Evolutionary conservation across 169 alveolate genomes (phyloP).

Genomic region (Plasmodium falciparum): DNA sequence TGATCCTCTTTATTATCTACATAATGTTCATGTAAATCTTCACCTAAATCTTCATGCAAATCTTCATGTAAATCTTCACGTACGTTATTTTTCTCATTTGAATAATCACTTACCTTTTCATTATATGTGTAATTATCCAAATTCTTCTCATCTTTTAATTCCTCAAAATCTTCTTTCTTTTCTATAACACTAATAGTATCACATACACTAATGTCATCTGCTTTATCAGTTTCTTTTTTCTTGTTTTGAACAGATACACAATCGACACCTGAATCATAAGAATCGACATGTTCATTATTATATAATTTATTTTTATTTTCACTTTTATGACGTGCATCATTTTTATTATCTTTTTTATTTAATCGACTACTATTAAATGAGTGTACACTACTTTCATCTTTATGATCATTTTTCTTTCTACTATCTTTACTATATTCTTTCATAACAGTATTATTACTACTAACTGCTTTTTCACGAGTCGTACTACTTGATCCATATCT

Average conservation of each 20-base stretch:
- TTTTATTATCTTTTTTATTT: conserved; percentile 10
- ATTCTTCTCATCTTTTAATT: not conserved
- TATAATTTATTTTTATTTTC: not conserved
- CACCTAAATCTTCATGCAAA: no score
- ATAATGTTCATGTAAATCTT: no score
- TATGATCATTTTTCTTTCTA: conserved; percentile 27
- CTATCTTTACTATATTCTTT: conserved; percentile 4
- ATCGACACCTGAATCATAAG: not conserved
- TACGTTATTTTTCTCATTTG: no score
- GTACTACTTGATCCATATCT: conserved; percentile 11
- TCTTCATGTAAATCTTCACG: no score
- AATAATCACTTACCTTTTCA: no score
- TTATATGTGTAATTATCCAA: not conserved
- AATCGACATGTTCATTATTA: not conserved
- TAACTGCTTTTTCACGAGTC: not conserved
- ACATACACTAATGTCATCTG: not conserved
- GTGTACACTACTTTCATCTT: conserved; percentile 6
- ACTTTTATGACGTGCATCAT: not conserved
- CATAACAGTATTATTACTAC: not conserved
- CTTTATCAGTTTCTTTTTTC: not conserved
- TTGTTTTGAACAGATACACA: not conserved
- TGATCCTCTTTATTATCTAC: no score
- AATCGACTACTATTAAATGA: not conserved
- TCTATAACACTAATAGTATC: not conserved
- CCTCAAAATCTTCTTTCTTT: not conserved